Base-by-base conservation (phyloP, 176 grass and related monocot genomes). In the Lolium rigidum region DNA sequence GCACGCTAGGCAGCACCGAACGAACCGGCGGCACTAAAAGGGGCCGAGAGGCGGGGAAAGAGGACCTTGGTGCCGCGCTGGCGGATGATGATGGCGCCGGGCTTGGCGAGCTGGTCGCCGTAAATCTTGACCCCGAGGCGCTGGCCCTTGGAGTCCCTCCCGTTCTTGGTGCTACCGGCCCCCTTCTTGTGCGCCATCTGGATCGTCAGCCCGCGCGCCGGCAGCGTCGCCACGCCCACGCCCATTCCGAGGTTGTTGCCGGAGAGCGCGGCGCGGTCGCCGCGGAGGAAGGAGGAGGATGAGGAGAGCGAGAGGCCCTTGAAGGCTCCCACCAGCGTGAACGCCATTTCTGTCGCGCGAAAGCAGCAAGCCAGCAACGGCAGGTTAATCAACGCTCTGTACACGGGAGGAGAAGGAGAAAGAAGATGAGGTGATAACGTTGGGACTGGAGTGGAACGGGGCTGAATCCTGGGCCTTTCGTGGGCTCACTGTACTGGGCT, bases 151-250 rank as follows among this genome's bases (percentile, higher is more conserved):
- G 97, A 99, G 90, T 99, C 97, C 49, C 97, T 91, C 0, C 97
- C 94, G 60, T 99, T 99, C 82, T 96, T 99, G 28, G 94, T 99
- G 70, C 97, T 99, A 21, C 97, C 97, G 10, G 92, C 97, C 37
- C 97, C 97, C 89, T 99, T 96, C 94, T 99, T 99, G 92, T 99
- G 97, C 84, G 97, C 97, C 88, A 91, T 94, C 82, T 86, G 85
- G 50, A 99, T 92, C n/a, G 97, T 99, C 25, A 99, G 86, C 21
- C 92, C 87, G 60, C 85, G 83, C 84, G 82, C 79, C 50, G 84
- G 86, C 76, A 87, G 22, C 84, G 66, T 58, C 74, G 57, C 75
- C 38, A 70, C 77, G 15, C 65, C 81, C 18, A 70, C 51, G n/a
- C 57, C 85, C 43, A 71, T 39, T 2, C 59, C 85, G 22, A 70